Base-by-base conservation (phyloP, 1,139 yeast species). In the Kurtzmaniella quercitrusa region DNA sequence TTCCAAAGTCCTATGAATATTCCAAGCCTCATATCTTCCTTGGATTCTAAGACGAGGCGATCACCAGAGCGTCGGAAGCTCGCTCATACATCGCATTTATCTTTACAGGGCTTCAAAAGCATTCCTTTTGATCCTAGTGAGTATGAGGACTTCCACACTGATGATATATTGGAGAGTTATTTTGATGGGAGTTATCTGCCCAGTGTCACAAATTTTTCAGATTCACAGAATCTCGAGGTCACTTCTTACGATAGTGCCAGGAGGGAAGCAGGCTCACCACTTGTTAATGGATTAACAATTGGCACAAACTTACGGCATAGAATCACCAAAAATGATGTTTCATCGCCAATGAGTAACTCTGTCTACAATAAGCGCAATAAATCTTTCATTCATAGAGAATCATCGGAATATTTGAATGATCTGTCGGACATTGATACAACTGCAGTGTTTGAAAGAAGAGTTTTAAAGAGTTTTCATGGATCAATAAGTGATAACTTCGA, bases 281-380 rank as follows among this genome's bases (percentile, higher is more conserved):
- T 69, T 9, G 63, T 69, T 12, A 68, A 65, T 48, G 74, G 75
- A 0, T 51, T 69, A 17, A 69, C 70, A 1, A 52, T 68, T 16
- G 74, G 74, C 0, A 54, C 56, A 15, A 62, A 59, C 46, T 45
- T 61, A 24, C 47, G 60, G 12, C 65, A 61, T 40, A 50, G 68
- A 34, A 37, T 43, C 16, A 44, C 46, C 2, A 46, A 45, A 36
- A 38, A 38, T 12, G 41, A 36, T 1, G 25, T 17, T 5, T 15
- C 19, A 12, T 27, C 2, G 29, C 19, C 17, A 36, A 29, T 8
- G 38, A 37, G n/a, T n/a, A n/a, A n/a, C n/a, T 36, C 19, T n/a
- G 11, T 36, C 12, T 14, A 33, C 5, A 24, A 39, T 3, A 37
- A 41, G 17, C 41, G 41, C 1, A 57, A 51, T 36, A 51, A 59